A percentile compares a stretch with the other conserved stretches of the same genome.
phyloP scores from a whole-genome alignment of 305 asterid species.

The Nicotiana rustica region DNA sequence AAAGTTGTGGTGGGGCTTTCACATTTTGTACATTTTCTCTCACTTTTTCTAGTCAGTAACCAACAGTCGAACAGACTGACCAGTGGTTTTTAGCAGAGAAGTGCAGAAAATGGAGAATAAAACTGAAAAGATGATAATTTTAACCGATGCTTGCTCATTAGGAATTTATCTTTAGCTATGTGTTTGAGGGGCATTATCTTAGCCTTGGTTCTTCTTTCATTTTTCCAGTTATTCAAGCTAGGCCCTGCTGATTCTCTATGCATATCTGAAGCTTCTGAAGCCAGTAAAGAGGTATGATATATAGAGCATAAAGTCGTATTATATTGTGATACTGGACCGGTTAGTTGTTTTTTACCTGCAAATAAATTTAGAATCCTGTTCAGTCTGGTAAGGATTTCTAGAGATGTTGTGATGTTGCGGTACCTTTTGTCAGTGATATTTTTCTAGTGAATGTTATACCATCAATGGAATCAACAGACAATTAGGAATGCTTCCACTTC shows the following conservation, averaged over 20 bases:
- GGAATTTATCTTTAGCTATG: background rate
- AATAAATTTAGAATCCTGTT: background rate
- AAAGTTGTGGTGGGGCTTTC: background rate
- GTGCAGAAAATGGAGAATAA: background rate
- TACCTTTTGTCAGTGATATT: background rate
- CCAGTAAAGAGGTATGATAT: constrained; percentile 70
- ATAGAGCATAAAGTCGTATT: background rate
- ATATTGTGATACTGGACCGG: background rate
- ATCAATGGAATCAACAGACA: background rate
- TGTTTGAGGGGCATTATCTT: constrained; percentile 34
- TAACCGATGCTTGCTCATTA: background rate
- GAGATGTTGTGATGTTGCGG: background rate
- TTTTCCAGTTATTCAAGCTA: constrained; percentile 79
- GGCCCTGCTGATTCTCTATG: constrained; percentile 75
- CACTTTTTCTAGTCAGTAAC: background rate
- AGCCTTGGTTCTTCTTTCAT: constrained; percentile 35
- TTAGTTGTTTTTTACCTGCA: constrained; percentile 1
- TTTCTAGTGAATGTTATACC: background rate
- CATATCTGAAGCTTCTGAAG: constrained; percentile 69
- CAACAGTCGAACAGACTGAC: background rate
- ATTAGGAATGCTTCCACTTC: background rate
- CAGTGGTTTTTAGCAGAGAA: background rate
- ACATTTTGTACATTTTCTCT: background rate
- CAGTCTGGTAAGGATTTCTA: background rate
- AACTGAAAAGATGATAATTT: background rate